A percentile compares a stretch with the other conserved stretches of the same genome.
Conservation (phyloP, 208 protist genomes). For the Novymonas esmeraldas region DNA sequence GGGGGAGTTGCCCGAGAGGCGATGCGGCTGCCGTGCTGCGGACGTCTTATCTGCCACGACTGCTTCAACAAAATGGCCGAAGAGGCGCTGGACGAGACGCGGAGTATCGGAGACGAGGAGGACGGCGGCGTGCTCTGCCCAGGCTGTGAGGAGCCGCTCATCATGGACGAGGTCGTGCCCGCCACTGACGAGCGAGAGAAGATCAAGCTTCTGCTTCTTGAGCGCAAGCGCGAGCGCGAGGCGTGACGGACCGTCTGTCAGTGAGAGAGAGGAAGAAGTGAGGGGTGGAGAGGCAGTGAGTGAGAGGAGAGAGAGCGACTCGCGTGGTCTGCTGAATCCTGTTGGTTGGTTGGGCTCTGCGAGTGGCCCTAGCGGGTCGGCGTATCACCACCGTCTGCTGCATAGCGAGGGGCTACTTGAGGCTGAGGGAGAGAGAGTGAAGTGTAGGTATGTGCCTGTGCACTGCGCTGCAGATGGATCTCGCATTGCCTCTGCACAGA, state of each 20-base stretch:
- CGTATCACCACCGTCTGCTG: too few relatives aligned
- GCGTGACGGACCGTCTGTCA: not conserved
- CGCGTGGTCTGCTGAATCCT: too few relatives aligned
- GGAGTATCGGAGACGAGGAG: slow-evolving; percentile 31
- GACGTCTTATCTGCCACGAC: slow-evolving; percentile 47
- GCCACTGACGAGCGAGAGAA: slow-evolving; percentile 56
- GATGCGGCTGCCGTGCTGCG: slow-evolving; percentile 78
- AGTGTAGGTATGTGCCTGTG: too few relatives aligned
- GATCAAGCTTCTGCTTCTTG: slow-evolving; percentile 38
- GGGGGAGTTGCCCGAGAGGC: slow-evolving; percentile 58
- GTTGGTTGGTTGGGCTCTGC: too few relatives aligned
- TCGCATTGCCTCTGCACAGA: too few relatives aligned
- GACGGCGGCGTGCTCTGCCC: slow-evolving; percentile 59
- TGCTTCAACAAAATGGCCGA: slow-evolving; percentile 74
- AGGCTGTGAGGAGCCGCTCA: slow-evolving; percentile 64
- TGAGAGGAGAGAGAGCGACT: too few relatives aligned
- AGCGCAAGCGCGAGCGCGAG: slow-evolving; percentile 31
- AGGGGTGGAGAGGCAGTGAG: too few relatives aligned
- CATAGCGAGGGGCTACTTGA: too few relatives aligned
- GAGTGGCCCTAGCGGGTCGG: too few relatives aligned
- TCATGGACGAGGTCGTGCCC: slow-evolving; percentile 66
- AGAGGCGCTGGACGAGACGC: slow-evolving; percentile 43
- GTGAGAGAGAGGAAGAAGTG: too few relatives aligned
- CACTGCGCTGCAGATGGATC: too few relatives aligned
- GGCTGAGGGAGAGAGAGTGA: too few relatives aligned